These are phyloP conservation scores for Hypoxylon cercidicola DNA, from an alignment of 495 filamentous ascomycete species.

Conservation along the genomic window DNA sequence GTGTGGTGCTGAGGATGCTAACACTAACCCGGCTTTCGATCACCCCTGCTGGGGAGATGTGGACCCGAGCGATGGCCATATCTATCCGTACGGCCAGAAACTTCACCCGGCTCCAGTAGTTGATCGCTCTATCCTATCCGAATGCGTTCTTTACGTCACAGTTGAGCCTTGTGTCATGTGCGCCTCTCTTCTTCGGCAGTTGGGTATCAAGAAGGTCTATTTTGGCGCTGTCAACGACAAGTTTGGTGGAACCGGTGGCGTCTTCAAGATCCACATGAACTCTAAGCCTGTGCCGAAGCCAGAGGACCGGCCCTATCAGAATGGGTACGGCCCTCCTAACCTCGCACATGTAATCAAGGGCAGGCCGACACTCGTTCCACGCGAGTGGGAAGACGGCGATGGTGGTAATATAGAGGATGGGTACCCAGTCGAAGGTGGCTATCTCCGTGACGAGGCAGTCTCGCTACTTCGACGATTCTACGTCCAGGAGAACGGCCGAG, in stretches of 20 bases:
- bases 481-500: conserved; percentile 93
- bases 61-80: conserved; percentile 55
- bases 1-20: conserved; percentile 3
- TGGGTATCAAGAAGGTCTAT: conserved; percentile 82
- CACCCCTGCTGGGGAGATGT: conserved; percentile 55
- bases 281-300: conserved; percentile 50
- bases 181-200: conserved; percentile 88
- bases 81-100: conserved; percentile 63
- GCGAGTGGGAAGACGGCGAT: conserved; percentile 48
- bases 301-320: conserved; percentile 37
- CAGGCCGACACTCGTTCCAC: conserved; percentile 25
- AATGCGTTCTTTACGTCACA: conserved; percentile 91
- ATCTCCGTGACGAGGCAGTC: conserved; percentile 88
- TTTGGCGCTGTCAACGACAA: conserved; percentile 96
- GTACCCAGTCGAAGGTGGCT: conserved; percentile 81
- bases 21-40: conserved; percentile 31
- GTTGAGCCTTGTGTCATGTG: conserved; percentile 99
- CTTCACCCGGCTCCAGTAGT: conserved; percentile 56
- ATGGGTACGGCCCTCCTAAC: conserved; percentile 43
- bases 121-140: conserved; percentile 65
- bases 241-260: conserved; percentile 94
- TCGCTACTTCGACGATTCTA: conserved; percentile 93
- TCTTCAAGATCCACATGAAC: conserved; percentile 85
- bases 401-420: conserved; percentile 70
- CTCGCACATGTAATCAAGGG: conserved; percentile 32